A percentile compares a stretch with the other conserved stretches of the same genome.
These are phyloP conservation scores for Colletotrichum tanaceti DNA, from an alignment of 2,329 filamentous ascomycete genomes.

Conservation along the genomic window DNA sequence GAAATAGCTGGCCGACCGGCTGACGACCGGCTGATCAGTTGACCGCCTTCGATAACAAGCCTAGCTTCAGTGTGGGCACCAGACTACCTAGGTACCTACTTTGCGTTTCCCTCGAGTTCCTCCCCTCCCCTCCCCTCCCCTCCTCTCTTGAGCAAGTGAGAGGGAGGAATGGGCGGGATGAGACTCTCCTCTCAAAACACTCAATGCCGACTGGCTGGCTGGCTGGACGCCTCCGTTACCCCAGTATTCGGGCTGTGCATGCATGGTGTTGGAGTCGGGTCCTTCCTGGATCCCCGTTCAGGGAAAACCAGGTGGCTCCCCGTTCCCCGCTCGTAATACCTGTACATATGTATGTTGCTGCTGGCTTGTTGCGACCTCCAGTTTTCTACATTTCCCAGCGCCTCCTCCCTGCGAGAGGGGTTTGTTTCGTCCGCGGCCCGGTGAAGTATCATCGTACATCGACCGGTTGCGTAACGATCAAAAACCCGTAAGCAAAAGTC, in stretches of 20 bases:
- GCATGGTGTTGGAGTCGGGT: slow-evolving; percentile 26
- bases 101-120: background rate
- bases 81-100: no score
- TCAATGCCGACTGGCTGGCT: slow-evolving; percentile 20
- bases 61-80: no score
- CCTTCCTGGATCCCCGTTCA: background rate
- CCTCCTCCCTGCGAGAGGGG: background rate
- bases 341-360: background rate
- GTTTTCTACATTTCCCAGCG: slow-evolving; percentile 5
- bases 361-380: slow-evolving; percentile 13
- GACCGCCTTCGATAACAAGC: no score
- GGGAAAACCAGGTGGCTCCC: slow-evolving; percentile 3
- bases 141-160: background rate
- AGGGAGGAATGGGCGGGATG: slow-evolving; percentile 5
- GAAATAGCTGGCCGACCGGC: no score
- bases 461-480: background rate
- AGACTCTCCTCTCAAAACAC: slow-evolving; percentile 16
- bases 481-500: background rate
- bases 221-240: slow-evolving; percentile 22
- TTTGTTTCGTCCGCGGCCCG: slow-evolving; percentile 9
- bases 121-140: background rate
- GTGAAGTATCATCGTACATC: slow-evolving; percentile 1
- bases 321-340: slow-evolving; percentile 13
- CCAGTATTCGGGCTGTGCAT: slow-evolving; percentile 39
- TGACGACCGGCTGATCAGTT: no score